Conservation (phyloP, 306 rosid genomes). For the Mucuna pruriens region DNA sequence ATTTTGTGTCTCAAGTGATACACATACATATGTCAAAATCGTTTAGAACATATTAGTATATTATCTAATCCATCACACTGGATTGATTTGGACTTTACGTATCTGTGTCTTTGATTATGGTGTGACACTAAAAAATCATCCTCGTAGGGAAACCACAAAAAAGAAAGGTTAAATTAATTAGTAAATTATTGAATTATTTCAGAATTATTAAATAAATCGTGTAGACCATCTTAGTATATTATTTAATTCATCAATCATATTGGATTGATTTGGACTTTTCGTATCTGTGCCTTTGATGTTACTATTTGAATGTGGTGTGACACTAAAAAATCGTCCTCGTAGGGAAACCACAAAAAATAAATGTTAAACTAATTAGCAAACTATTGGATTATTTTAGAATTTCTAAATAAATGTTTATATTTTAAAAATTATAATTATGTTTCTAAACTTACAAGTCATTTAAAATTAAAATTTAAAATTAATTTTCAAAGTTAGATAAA, state of each 20-base stretch:
- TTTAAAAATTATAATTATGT: not conserved
- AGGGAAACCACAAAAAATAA: not conserved
- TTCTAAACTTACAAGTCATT: not conserved
- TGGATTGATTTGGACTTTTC: not conserved
- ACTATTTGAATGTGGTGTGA: not conserved
- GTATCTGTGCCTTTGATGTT: not conserved
- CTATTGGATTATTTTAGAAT: not conserved
- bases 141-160: not conserved
- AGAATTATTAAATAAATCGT: too few species aligned
- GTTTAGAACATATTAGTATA: too few species aligned
- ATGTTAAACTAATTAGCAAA: not conserved
- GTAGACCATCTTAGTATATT: not conserved
- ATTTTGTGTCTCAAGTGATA: not conserved
- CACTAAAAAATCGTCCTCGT: not conserved
- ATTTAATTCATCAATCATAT: not conserved
- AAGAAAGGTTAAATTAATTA: not conserved
- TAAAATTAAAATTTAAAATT: not conserved
- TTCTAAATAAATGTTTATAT: not conserved
- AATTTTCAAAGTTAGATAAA: not conserved
- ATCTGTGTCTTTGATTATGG: not conserved
- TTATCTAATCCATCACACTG: not conserved
- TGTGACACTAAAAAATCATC: not conserved
- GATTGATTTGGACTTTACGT: conserved; percentile 12
- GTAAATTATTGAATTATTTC: not conserved
- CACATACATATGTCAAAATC: not conserved